Evolutionary conservation across 2,329 filamentous ascomycete genomes (phyloP).

Genomic region (Chaetomium globosum): DNA sequence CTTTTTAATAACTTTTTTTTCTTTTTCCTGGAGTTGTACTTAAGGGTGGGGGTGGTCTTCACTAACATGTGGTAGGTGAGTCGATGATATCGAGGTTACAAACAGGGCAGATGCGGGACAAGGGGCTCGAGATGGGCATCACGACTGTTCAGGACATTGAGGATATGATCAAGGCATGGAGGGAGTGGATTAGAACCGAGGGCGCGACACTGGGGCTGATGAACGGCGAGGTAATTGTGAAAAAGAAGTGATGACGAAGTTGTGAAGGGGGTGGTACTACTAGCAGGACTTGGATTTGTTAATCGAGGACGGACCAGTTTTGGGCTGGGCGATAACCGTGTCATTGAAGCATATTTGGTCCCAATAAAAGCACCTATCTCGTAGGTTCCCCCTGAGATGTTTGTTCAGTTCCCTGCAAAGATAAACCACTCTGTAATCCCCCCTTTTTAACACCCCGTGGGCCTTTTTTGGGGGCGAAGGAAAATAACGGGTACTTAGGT

Average conservation of each 20-base stretch:
- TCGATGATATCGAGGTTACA: constrained; percentile 22
- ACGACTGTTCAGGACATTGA: constrained; percentile 22
- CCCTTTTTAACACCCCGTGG: too few species aligned
- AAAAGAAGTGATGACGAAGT: background rate
- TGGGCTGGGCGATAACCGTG: too few species aligned
- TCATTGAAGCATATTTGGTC: too few species aligned
- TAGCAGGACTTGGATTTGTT: background rate
- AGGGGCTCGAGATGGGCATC: constrained; percentile 19
- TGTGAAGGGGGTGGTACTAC: background rate
- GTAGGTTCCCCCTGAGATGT: too few species aligned
- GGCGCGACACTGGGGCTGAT: constrained; percentile 27
- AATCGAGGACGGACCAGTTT: too few species aligned
- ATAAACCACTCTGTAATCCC: too few species aligned
- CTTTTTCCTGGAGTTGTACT: background rate
- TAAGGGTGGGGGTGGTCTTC: too few species aligned
- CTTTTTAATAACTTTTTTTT: background rate
- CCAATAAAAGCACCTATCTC: too few species aligned
- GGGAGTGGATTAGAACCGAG: constrained; percentile 17
- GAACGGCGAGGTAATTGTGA: constrained; percentile 25
- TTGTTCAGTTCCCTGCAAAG: too few species aligned
- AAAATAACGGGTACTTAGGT: too few species aligned
- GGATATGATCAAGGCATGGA: constrained; percentile 27
- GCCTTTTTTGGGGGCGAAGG: too few species aligned
- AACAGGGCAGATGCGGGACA: constrained; percentile 14
- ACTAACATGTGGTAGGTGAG: constrained; percentile 16